Evolutionary conservation across 1,139 yeast species (phyloP).

Genomic region (Geotrichum phurueaensis): DNA sequence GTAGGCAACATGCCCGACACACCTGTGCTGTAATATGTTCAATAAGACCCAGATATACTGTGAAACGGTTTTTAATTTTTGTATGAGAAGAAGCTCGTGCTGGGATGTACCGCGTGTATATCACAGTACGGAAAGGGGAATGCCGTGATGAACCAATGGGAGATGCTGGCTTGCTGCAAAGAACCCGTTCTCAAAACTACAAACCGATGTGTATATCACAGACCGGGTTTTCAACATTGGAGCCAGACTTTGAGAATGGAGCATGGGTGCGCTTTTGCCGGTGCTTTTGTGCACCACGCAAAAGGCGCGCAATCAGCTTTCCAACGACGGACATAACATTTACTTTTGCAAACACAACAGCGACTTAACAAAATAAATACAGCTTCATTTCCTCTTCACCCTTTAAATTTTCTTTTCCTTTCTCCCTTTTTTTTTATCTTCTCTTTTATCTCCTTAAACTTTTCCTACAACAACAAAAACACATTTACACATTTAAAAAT

Average conservation of each 20-base stretch:
- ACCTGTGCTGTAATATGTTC: background rate
- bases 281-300: background rate
- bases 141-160: background rate
- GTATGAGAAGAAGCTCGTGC: background rate
- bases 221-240: background rate
- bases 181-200: background rate
- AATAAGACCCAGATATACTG: background rate
- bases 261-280: background rate
- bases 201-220: conserved; percentile 4
- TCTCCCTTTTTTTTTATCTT: background rate
- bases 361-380: background rate
- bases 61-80: background rate
- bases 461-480: conserved; percentile 1
- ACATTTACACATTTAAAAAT: conserved; percentile 40
- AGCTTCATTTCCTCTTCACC: background rate
- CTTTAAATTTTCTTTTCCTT: too few relatives aligned
- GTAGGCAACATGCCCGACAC: background rate
- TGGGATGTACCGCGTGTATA: background rate
- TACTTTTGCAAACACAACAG: background rate
- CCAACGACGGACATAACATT: background rate
- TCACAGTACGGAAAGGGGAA: background rate
- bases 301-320: background rate
- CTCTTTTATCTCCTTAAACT: conserved; percentile 2
- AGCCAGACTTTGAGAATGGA: background rate
- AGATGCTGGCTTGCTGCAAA: background rate